These are phyloP conservation scores for Xylaria multiplex DNA, from an alignment of 2,329 filamentous ascomycete species.

Conservation along the genomic window DNA sequence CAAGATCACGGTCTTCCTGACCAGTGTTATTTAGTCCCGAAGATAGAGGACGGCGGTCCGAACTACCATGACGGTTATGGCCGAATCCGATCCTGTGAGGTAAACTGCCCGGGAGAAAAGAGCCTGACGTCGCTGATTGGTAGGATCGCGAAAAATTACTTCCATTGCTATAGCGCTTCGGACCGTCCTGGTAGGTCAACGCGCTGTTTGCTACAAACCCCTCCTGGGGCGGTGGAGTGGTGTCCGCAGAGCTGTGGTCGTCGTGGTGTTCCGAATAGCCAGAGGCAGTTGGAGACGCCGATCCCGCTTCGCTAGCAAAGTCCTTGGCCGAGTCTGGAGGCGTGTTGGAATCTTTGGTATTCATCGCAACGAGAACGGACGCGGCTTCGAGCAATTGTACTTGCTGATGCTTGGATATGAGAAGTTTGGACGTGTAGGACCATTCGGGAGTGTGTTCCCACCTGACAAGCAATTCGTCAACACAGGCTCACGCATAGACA, in stretches of 20 bases:
- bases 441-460: slow-evolving; percentile 99
- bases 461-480: slow-evolving; percentile 66
- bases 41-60: slow-evolving; percentile 79
- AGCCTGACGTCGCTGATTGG: slow-evolving; percentile 73
- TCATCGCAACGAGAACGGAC: slow-evolving; percentile 96
- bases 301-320: slow-evolving; percentile 82
- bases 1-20: slow-evolving; percentile 86
- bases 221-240: slow-evolving; percentile 88
- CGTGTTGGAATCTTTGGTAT: slow-evolving; percentile 62
- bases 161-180: slow-evolving; percentile 68
- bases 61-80: slow-evolving; percentile 78
- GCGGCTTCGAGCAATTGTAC: slow-evolving; percentile 97
- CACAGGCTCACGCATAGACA: slow-evolving; percentile 48
- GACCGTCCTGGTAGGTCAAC: slow-evolving; percentile 57
- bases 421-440: slow-evolving; percentile 94
- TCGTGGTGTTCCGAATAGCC: slow-evolving; percentile 82
- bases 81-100: slow-evolving; percentile 60
- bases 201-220: slow-evolving; percentile 64
- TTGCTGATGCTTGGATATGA: slow-evolving; percentile 99
- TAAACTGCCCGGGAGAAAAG: slow-evolving; percentile 62
- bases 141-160: slow-evolving; percentile 79
- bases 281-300: slow-evolving; percentile 82
- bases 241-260: slow-evolving; percentile 85
- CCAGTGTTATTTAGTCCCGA: slow-evolving; percentile 79
- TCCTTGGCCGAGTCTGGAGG: slow-evolving; percentile 73